Conservation (phyloP, 169 alveolate species). For the Blepharisma undulans region DNA sequence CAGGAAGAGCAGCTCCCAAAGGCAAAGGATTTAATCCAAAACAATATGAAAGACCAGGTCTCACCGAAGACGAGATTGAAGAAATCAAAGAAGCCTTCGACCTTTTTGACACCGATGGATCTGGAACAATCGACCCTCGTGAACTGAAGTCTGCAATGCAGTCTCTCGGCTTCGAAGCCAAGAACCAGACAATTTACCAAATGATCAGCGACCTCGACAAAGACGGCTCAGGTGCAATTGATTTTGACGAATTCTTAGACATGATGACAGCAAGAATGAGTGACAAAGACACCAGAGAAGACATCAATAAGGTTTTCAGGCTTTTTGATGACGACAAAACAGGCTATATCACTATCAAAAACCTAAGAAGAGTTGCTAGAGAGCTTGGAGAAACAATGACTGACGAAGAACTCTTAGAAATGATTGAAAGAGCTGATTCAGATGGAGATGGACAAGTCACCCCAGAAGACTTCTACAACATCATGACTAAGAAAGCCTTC, state of each 20-base stretch:
- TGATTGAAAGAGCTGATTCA: slow-evolving; percentile 98
- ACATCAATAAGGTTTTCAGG: slow-evolving; percentile 95
- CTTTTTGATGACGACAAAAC: slow-evolving; percentile 97
- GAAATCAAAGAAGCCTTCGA: slow-evolving; percentile 99
- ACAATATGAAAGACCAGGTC: slow-evolving; percentile 87
- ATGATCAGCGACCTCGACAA: slow-evolving; percentile 98
- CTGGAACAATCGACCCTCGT: slow-evolving; percentile 92
- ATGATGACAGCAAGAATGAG: slow-evolving; percentile 97
- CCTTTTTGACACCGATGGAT: slow-evolving; percentile 98
- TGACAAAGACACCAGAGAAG: slow-evolving; percentile 97
- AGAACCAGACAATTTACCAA: slow-evolving; percentile 97
- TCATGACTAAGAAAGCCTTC: slow-evolving; percentile 97
- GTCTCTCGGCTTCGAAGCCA: slow-evolving; percentile 98
- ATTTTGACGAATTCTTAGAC: slow-evolving; percentile 97
- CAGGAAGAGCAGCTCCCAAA: neutral
- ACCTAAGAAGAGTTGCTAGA: slow-evolving; percentile 96
- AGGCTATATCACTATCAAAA: slow-evolving; percentile 93
- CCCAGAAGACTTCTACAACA: slow-evolving; percentile 97
- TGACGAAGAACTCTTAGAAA: slow-evolving; percentile 97
- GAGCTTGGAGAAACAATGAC: slow-evolving; percentile 98
- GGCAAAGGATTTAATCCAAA: slow-evolving; percentile 31
- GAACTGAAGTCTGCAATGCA: slow-evolving; percentile 99
- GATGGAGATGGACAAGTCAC: slow-evolving; percentile 97
- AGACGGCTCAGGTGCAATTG: slow-evolving; percentile 92
- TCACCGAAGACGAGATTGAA: slow-evolving; percentile 97